Base-by-base conservation (phyloP, 768 basidiomycete genomes). In the Butyriboletus loyo region DNA sequence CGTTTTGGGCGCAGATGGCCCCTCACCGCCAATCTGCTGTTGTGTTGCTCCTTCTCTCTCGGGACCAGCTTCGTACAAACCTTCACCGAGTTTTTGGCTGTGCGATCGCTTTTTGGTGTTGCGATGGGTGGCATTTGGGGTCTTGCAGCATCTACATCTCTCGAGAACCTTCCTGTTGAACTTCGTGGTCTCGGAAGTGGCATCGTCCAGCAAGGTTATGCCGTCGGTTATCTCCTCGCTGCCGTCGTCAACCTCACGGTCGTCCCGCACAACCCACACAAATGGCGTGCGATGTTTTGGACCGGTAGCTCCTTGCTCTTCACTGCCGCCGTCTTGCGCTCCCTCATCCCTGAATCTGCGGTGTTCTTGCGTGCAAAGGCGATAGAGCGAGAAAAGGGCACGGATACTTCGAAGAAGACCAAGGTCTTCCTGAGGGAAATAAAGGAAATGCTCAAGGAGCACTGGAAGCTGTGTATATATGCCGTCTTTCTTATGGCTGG, bases 1-100 rank as follows among this genome's bases (percentile, higher is more conserved):
- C 83, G 95, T 4, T 97, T 75, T 68, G 95, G 95, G 1, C 81
- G 94, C 41, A 95, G 94, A 76, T 98, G 92, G 92, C 93, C 94
- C 2, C 77, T 95, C 9, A 83, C 95, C 19, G 55, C 61, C 62
- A 94, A 94, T 65, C 74, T 95, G 19, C 49, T 92, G 31, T 66
- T 93, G 42, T 81, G 92, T 54, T 77, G 81, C 15, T 64, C 79
- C 6, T 82, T 96, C 47, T 84, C 93, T 65, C 81, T 97, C 27
- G 90, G 81, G 1, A 84, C 87, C 1, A 86, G 89, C 19, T 97
- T 95, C 69, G 83, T 84, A 31, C 77, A 85, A 25, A 91, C 85
- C 0, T 97, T 82, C 73, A 44, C 54, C 0, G 76, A 86, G 53
- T 98, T 98, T 75, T 79, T 98, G 35, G 92, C 80, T 27, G 72